Evolutionary conservation across 352 stramenopile species (phyloP).

Genomic region (Pythium coloratum): DNA sequence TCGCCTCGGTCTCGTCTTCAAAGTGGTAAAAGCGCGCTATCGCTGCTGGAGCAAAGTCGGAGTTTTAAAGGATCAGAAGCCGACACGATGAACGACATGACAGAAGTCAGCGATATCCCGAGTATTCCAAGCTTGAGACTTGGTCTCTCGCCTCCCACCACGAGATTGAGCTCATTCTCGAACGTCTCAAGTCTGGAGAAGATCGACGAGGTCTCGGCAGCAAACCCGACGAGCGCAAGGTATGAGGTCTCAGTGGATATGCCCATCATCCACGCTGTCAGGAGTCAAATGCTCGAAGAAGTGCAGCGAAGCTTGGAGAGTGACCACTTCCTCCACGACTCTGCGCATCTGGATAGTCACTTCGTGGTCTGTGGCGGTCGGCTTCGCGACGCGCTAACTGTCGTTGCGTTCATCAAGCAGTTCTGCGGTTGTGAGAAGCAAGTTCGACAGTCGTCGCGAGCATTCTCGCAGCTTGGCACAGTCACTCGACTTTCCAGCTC

Average conservation of each 20-base stretch:
- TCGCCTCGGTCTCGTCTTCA: conserved; percentile 16
- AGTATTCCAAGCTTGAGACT: background rate
- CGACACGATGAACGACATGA: background rate
- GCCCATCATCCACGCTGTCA: conserved; percentile 8
- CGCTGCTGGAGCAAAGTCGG: conserved; percentile 17
- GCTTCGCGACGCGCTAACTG: conserved; percentile 22
- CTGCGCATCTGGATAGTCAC: conserved; percentile 15
- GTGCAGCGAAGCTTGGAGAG: conserved; percentile 9
- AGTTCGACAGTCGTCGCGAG: background rate
- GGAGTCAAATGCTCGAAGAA: conserved; percentile 2
- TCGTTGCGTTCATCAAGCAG: conserved; percentile 21
- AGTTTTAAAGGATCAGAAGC: conserved; percentile 15
- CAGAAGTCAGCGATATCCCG: background rate
- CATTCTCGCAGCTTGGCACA: background rate
- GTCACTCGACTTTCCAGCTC: background rate
- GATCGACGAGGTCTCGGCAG: conserved; percentile 9
- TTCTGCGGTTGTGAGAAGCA: conserved; percentile 13
- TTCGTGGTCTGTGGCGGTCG: conserved; percentile 29
- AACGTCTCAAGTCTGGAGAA: conserved; percentile 20
- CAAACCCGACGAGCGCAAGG: background rate
- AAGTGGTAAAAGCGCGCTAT: conserved; percentile 12
- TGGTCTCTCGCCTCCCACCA: background rate
- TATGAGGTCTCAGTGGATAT: background rate
- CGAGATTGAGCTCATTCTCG: conserved; percentile 4
- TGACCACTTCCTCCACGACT: conserved; percentile 19